Evolutionary conservation across 768 basidiomycete species (phyloP), one percentile per base, ranked within the genome.

Genomic region (Trametes sanguinea): DNA sequence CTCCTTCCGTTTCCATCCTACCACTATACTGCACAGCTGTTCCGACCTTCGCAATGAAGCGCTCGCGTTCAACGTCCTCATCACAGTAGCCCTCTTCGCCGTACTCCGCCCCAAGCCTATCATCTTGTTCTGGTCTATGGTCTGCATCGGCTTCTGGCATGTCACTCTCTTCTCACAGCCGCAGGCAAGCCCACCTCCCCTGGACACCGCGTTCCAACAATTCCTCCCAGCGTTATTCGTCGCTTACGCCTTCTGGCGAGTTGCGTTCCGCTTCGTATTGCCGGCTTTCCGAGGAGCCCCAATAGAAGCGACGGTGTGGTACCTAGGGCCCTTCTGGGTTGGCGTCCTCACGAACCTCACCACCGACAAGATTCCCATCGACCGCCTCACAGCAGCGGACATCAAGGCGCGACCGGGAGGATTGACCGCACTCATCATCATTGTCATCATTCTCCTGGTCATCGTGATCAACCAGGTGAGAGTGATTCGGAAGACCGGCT

Each of bases 111-210:
- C 90, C 2, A 84, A 78, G 67, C 79, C 88, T 2, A 80, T 91
- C 63, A 76, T 91, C 35, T 73, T 85, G 2, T 92, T 81, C 73
- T 91, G 89, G 88, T 86, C 81, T 68, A 77, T 92, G n/a, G 84
- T 90, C 6, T 90, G 85, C 76, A 89, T 91, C 47, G 89, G 92
- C 2, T 94, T 84, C 71, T 95, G 93, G 92, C 92, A 95, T 66
- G 78, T 92, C 56, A 77, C 84, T 0, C 81, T 95, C 43, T 93
- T 92, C 68, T 89, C 89, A 8, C 88, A 94, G 68, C 88, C 89
- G 6, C 82, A 76, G 48, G 79, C 78, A 1, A 79, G 79, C 6
- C 88, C 90, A 39, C 92, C 94, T 5, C 80, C 82, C 30, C 74
- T 94, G 58, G 84, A 88, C 57, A 76, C 78, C n/a, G 90, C 85